Evolutionary conservation across 495 filamentous ascomycete species (phyloP).

Genomic region (Lindgomyces ingoldianus): DNA sequence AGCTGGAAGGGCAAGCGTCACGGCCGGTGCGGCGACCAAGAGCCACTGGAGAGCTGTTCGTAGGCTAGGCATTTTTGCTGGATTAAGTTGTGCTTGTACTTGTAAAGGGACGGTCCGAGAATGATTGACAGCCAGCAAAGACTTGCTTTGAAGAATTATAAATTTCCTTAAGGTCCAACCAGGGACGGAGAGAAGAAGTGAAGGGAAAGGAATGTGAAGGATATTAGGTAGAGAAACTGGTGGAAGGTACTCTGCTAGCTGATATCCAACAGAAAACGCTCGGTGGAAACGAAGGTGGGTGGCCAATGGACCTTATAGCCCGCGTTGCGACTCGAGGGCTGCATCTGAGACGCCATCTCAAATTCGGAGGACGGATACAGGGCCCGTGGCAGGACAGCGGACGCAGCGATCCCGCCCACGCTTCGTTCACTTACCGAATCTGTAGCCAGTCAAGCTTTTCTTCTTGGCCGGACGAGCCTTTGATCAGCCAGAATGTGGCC

Average conservation of each 20-base stretch:
- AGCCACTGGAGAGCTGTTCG: constrained; percentile 27
- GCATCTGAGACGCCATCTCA: constrained; percentile 39
- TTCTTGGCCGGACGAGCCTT: constrained; percentile 23
- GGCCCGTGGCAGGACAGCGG: constrained; percentile 22
- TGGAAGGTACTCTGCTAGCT: constrained; percentile 34
- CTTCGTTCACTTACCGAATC: constrained; percentile 30
- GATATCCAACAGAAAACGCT: constrained; percentile 36
- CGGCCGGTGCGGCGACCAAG: constrained; percentile 28
- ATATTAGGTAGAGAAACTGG: constrained; percentile 30
- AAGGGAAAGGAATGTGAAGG: constrained; percentile 34
- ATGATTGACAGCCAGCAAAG: constrained; percentile 25
- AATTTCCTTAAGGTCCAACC: constrained; percentile 38
- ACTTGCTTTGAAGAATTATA: constrained; percentile 32
- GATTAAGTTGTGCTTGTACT: constrained; percentile 24
- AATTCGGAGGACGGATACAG: constrained; percentile 36
- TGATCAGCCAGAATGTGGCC: constrained; percentile 13
- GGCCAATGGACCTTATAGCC: constrained; percentile 38
- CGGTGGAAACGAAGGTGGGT: constrained; percentile 31
- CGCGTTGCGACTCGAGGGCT: constrained; percentile 29
- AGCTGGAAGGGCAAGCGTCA: constrained; percentile 18
- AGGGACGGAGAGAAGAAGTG: constrained; percentile 39
- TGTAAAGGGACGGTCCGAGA: background rate
- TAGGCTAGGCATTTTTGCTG: constrained; percentile 39
- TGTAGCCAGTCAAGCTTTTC: constrained; percentile 29
- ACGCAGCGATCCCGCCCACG: constrained; percentile 33